A percentile compares a stretch with the other conserved stretches of the same genome.
Conservation (phyloP, 768 basidiomycete genomes). For the Naematelia encephala region DNA sequence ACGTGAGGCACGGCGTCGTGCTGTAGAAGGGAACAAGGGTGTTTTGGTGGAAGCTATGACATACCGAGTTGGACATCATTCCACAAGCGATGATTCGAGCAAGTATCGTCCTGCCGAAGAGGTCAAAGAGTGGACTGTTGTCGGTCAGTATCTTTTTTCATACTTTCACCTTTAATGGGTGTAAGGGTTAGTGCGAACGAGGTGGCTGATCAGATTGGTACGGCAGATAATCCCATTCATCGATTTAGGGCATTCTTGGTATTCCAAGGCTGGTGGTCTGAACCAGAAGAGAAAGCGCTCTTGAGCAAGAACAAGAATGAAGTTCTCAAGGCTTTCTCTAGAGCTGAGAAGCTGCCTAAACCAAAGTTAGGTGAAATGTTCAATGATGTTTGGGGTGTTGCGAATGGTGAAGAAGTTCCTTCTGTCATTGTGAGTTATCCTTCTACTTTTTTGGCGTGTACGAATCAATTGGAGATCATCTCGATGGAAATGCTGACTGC, state of each 20-base stretch:
- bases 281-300: conserved; percentile 67
- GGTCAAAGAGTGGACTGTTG: conserved; percentile 84
- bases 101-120: conserved; percentile 86
- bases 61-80: conserved; percentile 81
- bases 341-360: conserved; percentile 67
- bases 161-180: not conserved
- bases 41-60: conserved; percentile 64
- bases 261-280: conserved; percentile 78
- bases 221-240: conserved; percentile 78
- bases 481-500: conserved; percentile 1
- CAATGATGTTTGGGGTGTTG: conserved; percentile 71
- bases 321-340: conserved; percentile 73
- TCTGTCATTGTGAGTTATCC: conserved; percentile 35
- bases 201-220: conserved; percentile 55
- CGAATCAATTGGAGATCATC: not conserved
- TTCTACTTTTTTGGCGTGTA: not conserved
- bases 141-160: conserved; percentile 51
- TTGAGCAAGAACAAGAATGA: conserved; percentile 67
- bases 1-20: conserved; percentile 36
- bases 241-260: conserved; percentile 85
- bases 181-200: conserved; percentile 72
- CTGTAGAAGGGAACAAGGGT: conserved; percentile 40
- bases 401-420: conserved; percentile 57
- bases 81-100: conserved; percentile 81
- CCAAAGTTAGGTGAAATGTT: conserved; percentile 75